A percentile compares a stretch with the other conserved stretches of the same genome.
Conservation (phyloP, 768 basidiomycete genomes). For the Clitopilus passeckerianus region DNA sequence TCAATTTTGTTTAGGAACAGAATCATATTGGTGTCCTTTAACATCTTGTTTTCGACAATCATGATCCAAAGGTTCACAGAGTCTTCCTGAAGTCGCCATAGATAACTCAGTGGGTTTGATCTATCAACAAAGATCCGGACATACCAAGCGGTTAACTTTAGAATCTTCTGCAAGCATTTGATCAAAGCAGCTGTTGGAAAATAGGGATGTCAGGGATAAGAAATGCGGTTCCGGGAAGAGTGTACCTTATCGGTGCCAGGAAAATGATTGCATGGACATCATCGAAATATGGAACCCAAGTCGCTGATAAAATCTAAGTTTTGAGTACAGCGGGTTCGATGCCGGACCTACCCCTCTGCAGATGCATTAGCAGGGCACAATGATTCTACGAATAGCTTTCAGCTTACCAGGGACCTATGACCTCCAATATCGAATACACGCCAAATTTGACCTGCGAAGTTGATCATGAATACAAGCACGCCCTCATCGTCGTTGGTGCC, state of each 20-base stretch:
- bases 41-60: constrained; percentile 66
- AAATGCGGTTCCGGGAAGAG: not conserved
- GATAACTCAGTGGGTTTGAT: not conserved
- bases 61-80: constrained; percentile 73
- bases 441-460: constrained; percentile 30
- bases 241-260: constrained; percentile 56
- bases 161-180: constrained; percentile 65
- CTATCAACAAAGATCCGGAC: not conserved
- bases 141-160: constrained; percentile 43
- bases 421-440: constrained; percentile 55
- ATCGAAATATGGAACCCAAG: constrained; percentile 59
- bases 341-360: constrained; percentile 11
- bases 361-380: not conserved
- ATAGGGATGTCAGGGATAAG: not conserved
- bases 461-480: constrained; percentile 10
- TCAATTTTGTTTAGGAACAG: constrained; percentile 84
- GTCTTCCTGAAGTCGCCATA: constrained; percentile 49
- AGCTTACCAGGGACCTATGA: constrained; percentile 57
- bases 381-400: not conserved
- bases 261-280: constrained; percentile 73
- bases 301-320: constrained; percentile 28
- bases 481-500: not conserved
- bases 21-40: constrained; percentile 68
- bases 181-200: constrained; percentile 48
- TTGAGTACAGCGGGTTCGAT: not conserved